Evolutionary conservation across 2,329 filamentous ascomycete genomes (phyloP).

Genomic region (Monosporascus sp.): DNA sequence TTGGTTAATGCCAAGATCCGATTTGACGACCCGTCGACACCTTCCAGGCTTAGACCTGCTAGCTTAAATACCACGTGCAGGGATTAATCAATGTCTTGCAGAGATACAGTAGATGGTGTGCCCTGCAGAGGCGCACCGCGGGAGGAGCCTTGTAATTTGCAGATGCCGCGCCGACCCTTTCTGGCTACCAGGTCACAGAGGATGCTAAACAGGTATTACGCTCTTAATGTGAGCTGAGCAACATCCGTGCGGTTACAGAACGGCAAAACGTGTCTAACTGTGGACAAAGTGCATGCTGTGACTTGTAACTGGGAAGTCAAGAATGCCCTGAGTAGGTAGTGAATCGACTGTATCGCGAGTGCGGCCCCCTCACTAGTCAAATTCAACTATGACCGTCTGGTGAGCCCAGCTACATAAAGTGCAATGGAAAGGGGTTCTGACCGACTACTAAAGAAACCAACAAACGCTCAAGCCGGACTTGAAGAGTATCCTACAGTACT

Average conservation of each 20-base stretch:
- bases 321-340: not conserved
- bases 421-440: no score
- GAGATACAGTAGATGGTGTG: constrained; percentile 9
- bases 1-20: constrained; percentile 6
- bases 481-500: no score
- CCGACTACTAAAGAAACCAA: no score
- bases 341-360: not conserved
- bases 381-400: not conserved
- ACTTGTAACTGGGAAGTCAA: not conserved
- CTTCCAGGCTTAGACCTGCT: constrained; percentile 4
- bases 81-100: constrained; percentile 14
- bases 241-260: not conserved
- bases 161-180: constrained; percentile 12
- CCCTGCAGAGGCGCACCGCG: not conserved
- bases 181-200: constrained; percentile 1
- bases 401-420: no score
- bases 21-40: constrained; percentile 9
- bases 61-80: constrained; percentile 12
- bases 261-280: not conserved
- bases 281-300: not conserved
- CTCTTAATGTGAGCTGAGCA: not conserved
- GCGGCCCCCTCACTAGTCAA: not conserved
- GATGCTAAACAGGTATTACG: no score
- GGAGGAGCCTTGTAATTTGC: constrained; percentile 12
- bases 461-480: no score